A percentile compares a stretch with the other conserved stretches of the same genome.
phyloP scores from a whole-genome alignment of 139 green algal species.

The Eudorina sp. region DNA sequence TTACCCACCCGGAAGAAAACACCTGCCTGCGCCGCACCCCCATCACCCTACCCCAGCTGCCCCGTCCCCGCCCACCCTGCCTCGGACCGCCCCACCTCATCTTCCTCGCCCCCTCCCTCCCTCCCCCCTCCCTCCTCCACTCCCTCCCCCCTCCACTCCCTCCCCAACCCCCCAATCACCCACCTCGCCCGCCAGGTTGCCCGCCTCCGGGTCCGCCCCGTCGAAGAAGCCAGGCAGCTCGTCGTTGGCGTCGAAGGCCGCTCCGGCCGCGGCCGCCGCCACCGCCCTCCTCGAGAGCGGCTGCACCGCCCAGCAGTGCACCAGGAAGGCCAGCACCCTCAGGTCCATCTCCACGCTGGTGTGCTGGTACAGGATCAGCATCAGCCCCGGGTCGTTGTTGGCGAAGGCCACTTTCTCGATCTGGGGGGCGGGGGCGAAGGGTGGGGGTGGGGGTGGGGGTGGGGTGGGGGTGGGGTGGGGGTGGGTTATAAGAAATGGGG shows the following conservation, averaged over 20 bases:
- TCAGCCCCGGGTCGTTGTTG: conserved; percentile 31
- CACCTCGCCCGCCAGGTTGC: conserved; percentile 26
- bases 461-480: not conserved
- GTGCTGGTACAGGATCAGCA: conserved; percentile 34
- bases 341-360: conserved; percentile 41
- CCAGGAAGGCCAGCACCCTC: conserved; percentile 33
- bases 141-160: not conserved
- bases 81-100: no score
- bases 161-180: not conserved
- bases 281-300: not conserved
- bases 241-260: not conserved
- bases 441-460: not conserved
- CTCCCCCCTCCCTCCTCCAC: no score
- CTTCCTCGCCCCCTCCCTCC: no score
- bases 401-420: conserved; percentile 31
- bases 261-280: not conserved
- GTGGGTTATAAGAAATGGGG: not conserved
- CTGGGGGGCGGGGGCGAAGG: not conserved
- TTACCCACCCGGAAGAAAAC: no score
- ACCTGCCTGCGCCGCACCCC: no score
- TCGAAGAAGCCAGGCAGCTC: not conserved
- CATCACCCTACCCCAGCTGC: no score
- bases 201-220: not conserved
- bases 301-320: conserved; percentile 33
- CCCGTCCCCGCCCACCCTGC: no score